Percentiles rank a stretch among this genome's conserved stretches.
phyloP scores from a whole-genome alignment of 192 early-diverging fungal species.

The Podila horticola region DNA sequence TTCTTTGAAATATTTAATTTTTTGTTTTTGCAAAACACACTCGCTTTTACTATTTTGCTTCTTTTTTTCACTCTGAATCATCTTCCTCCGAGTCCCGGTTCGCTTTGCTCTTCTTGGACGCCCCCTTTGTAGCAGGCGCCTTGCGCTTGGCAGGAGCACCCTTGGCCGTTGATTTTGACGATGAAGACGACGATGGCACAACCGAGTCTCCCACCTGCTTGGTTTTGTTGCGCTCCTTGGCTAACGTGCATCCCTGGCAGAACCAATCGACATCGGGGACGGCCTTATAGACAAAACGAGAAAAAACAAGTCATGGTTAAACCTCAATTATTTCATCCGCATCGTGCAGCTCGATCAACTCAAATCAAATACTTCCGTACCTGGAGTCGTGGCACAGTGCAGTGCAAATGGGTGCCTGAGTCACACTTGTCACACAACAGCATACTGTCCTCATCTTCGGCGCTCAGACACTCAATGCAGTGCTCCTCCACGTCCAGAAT shows the following conservation, averaged over 20 bases:
- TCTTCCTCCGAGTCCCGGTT: slow-evolving; percentile 30
- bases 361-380: slow-evolving; percentile 3
- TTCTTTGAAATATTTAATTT: background rate
- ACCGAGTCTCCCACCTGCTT: slow-evolving; percentile 9
- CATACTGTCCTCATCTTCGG: slow-evolving; percentile 59
- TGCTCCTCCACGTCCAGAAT: slow-evolving; percentile 50
- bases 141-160: slow-evolving; percentile 28
- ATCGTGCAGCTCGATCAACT: background rate
- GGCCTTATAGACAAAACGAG: background rate
- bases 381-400: slow-evolving; percentile 56
- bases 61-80: slow-evolving; percentile 18
- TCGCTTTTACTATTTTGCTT: too few relatives aligned
- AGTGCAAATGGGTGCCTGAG: slow-evolving; percentile 54
- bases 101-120: slow-evolving; percentile 36
- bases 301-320: background rate
- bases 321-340: background rate
- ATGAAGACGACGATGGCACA: slow-evolving; percentile 1
- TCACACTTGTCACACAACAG: slow-evolving; percentile 63
- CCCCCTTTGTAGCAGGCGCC: slow-evolving; percentile 24
- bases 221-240: slow-evolving; percentile 36
- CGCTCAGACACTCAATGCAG: slow-evolving; percentile 59
- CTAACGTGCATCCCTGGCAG: slow-evolving; percentile 52
- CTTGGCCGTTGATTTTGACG: slow-evolving; percentile 7
- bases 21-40: background rate
- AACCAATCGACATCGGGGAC: slow-evolving; percentile 68